These are phyloP conservation scores for Teunomyces panamensis DNA, from an alignment of 805 yeast genomes.

Conservation along the genomic window DNA sequence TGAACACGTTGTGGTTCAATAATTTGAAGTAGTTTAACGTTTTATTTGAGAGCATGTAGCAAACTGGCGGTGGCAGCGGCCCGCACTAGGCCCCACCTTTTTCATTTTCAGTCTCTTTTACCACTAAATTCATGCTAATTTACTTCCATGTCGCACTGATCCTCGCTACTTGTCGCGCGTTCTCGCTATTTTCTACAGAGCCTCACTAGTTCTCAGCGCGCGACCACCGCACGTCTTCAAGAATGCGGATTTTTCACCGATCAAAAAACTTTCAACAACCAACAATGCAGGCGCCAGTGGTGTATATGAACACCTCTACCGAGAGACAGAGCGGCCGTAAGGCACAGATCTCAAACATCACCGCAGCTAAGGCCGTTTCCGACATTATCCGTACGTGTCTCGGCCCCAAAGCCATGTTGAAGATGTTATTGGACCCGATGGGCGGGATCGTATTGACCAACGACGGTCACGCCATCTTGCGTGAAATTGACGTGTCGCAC, in stretches of 20 bases:
- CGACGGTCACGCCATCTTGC: conserved; percentile 96
- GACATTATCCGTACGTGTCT: conserved; percentile 96
- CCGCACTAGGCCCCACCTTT: too few species aligned
- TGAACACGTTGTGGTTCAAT: too few species aligned
- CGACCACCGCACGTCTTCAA: neutral
- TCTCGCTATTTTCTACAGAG: neutral
- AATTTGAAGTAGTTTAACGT: too few species aligned
- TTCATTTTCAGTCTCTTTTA: too few species aligned
- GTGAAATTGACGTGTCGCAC: conserved; percentile 96
- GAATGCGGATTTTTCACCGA: neutral
- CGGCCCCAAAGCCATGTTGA: conserved; percentile 98
- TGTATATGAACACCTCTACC: conserved; percentile 66
- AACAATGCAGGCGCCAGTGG: conserved; percentile 47
- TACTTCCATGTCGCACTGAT: too few species aligned
- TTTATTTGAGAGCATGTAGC: too few species aligned
- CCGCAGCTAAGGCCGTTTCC: conserved; percentile 99
- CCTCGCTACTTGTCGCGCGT: neutral
- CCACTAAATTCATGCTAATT: too few species aligned
- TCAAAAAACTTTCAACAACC: neutral
- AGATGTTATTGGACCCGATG: conserved; percentile 96
- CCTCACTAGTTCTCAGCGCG: neutral
- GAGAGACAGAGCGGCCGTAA: conserved; percentile 95
- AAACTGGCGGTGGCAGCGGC: too few species aligned
- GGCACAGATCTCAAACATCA: conserved; percentile 94
- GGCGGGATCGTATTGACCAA: conserved; percentile 95